Evolutionary conservation across 495 filamentous ascomycete species (phyloP), one percentile per base, ranked within the genome.

Genomic region (Tetracladium marchalianum): DNA sequence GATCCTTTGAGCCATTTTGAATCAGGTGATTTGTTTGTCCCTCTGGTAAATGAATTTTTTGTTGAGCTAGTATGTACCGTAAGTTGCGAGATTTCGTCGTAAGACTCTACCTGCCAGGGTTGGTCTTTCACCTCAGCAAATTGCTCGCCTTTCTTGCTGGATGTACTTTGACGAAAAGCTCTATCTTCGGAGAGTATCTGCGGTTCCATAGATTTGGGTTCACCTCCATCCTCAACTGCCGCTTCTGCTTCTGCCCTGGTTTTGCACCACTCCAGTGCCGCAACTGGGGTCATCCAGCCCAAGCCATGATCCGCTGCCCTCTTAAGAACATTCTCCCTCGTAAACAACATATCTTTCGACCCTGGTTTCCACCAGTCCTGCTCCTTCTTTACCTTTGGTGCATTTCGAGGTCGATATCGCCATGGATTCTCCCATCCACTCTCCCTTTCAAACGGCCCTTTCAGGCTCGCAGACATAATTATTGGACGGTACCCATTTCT

Each of bases 341-440:
- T 53, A 33, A 56, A 53, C 12, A 53, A 35, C 50, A 53, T 56
- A 5, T 50, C 41, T 12, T 51, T 47, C 4, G 47, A 51, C 8
- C 46, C 51, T 8, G 47, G 54, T 16, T 51, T 50, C 47, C 51
- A 49, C 54, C 47, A 54, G 18, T 47, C 35, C 42, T 36, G 31
- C 27, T 4, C 13, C 22, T 27, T 27, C 7, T 27, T 27, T 7
- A 7, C 7, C 7, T 27, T 27, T 27, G 22, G 22, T 27, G 7
- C 7, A 27, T 35, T 33, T 46, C 24, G 43, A 19, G 43, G 35
- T 17, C 42, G 22, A 24, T 43, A 36, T 24, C 42, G 41, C 57
- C 57, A 60, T 24, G 57, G 57, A 36, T 60, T 57, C 17, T 36
- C 32, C 57, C 57, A 60, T 9, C 47, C 53, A 37, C 16, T 46